Evolutionary conservation across 306 rosid genomes (phyloP).

Genomic region (Casuarina equisetifolia): DNA sequence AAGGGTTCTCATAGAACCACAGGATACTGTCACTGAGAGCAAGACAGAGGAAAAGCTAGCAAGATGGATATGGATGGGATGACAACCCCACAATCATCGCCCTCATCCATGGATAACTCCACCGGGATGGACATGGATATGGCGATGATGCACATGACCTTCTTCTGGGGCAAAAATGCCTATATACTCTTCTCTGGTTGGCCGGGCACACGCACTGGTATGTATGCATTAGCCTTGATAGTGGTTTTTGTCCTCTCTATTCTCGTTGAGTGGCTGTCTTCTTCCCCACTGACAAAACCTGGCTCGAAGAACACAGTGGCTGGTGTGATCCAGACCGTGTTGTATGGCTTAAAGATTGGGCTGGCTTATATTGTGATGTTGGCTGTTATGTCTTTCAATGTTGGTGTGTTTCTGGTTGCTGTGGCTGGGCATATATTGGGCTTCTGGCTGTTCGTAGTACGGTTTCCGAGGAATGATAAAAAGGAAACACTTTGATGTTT

Average conservation of each 20-base stretch:
- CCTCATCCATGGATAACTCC: slow-evolving; percentile 25
- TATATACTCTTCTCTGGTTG: slow-evolving; percentile 59
- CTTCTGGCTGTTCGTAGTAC: slow-evolving; percentile 19
- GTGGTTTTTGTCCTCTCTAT: slow-evolving; percentile 52
- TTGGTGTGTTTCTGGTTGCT: slow-evolving; percentile 16
- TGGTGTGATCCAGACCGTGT: too few species aligned
- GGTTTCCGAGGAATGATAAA: background rate
- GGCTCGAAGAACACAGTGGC: too few species aligned
- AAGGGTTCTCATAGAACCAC: too few species aligned
- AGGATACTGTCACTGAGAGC: too few species aligned
- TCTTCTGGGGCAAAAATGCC: slow-evolving; percentile 72
- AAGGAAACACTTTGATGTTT: slow-evolving; percentile 8
- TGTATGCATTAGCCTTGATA: slow-evolving; percentile 60
- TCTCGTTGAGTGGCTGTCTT: slow-evolving; percentile 53
- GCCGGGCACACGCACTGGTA: slow-evolving; percentile 58
- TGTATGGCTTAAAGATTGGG: slow-evolving; percentile 19
- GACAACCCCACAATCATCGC: background rate
- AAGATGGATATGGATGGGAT: too few species aligned
- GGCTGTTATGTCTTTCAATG: slow-evolving; percentile 23
- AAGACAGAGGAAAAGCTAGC: too few species aligned
- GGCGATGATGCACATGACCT: slow-evolving; percentile 81
- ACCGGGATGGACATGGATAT: slow-evolving; percentile 13
- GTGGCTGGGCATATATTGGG: slow-evolving; percentile 23
- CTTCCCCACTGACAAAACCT: slow-evolving; percentile 38
- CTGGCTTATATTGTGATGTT: slow-evolving; percentile 32